These are phyloP conservation scores for Schwanniomyces vanrijiae DNA, from an alignment of 805 yeast species.

Conservation along the genomic window DNA sequence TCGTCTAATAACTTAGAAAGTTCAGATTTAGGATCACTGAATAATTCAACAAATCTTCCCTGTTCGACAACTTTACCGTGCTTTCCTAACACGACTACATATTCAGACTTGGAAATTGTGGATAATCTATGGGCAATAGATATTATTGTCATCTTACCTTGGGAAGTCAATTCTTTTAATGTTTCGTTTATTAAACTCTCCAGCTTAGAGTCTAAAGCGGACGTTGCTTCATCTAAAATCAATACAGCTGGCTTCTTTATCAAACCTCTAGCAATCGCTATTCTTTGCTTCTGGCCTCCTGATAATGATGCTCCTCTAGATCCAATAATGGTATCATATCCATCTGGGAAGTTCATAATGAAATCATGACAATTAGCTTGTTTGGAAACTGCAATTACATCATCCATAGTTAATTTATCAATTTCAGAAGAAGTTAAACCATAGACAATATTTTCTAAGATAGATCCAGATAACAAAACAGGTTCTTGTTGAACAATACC, in stretches of 20 bases:
- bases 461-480: conserved; percentile 53
- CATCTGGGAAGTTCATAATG: conserved; percentile 55
- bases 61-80: conserved; percentile 41
- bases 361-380: conserved; percentile 63
- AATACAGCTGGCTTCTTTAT: conserved; percentile 64
- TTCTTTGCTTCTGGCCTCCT: conserved; percentile 77
- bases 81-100: conserved; percentile 43
- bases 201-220: conserved; percentile 56
- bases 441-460: conserved; percentile 55
- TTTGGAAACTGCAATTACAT: conserved; percentile 42
- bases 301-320: conserved; percentile 58
- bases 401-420: conserved; percentile 37
- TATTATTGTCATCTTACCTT: conserved; percentile 43
- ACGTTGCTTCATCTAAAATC: conserved; percentile 69
- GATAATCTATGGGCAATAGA: conserved; percentile 47
- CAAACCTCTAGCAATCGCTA: conserved; percentile 74
- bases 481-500: conserved; percentile 68
- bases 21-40: conserved; percentile 41
- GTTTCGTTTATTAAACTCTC: conserved; percentile 48
- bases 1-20: conserved; percentile 42
- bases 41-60: conserved; percentile 40
- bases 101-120: conserved; percentile 45
- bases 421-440: conserved; percentile 44
- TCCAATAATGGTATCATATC: conserved; percentile 58
- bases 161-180: conserved; percentile 32